Conservation (phyloP, 2,329 filamentous ascomycete genomes). For the Coniochaeta prunicola region DNA sequence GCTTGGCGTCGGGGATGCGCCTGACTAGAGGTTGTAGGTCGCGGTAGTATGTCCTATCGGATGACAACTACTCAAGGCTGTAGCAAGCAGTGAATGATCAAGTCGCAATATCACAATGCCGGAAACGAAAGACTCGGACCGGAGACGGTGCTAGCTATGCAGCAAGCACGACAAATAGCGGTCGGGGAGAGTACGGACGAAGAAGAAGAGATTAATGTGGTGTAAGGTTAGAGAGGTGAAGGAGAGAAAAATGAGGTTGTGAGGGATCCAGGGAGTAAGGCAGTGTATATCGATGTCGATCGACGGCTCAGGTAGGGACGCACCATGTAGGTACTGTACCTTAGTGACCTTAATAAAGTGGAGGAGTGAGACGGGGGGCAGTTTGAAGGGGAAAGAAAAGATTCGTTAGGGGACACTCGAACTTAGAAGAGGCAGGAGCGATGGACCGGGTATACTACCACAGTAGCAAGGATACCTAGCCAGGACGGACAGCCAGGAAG, state of each 20-base stretch:
- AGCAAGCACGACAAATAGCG: background rate
- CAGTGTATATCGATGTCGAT: background rate
- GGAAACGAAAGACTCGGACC: background rate
- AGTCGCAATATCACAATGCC: background rate
- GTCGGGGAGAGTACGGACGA: background rate
- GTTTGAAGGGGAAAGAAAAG: background rate
- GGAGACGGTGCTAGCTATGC: background rate
- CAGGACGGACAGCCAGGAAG: slow-evolving; percentile 7
- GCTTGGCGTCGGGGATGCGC: background rate
- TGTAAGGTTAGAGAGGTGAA: background rate
- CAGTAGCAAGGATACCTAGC: no score
- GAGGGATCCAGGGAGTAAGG: background rate
- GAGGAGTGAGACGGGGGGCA: background rate
- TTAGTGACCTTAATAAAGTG: background rate
- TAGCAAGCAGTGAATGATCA: background rate
- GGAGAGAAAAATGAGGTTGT: background rate
- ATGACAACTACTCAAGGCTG: background rate
- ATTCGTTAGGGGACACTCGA: background rate
- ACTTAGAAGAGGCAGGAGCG: slow-evolving; percentile 3
- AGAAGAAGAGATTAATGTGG: background rate
- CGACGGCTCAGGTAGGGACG: background rate
- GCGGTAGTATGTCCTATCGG: background rate
- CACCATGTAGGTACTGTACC: background rate
- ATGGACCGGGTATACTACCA: background rate
- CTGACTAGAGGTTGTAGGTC: background rate